A percentile compares a stretch with the other conserved stretches of the same genome.
These are phyloP conservation scores for Rhizopus arrhizus DNA, from an alignment of 371 early-diverging fungal species.

Conservation along the genomic window DNA sequence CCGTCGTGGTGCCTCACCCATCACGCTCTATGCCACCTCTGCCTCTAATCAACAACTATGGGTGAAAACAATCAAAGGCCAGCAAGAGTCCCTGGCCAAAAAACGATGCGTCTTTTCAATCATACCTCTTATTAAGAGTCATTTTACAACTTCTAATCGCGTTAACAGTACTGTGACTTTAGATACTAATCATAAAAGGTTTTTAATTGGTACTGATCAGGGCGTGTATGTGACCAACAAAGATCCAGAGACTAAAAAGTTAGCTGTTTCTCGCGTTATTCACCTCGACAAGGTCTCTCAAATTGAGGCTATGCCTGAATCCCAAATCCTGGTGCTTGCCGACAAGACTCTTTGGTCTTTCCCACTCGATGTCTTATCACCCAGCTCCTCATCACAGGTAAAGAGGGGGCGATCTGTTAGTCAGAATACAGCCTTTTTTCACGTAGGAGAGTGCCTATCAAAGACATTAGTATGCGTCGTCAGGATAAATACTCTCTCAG, in stretches of 20 bases:
- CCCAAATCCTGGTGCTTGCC: slow-evolving; percentile 76
- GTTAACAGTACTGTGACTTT: slow-evolving; percentile 24
- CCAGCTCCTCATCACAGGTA: slow-evolving; percentile 49
- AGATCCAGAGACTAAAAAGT: slow-evolving; percentile 7
- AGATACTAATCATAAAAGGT: slow-evolving; percentile 1
- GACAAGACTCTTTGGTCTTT: slow-evolving; percentile 68
- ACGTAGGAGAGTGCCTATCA: slow-evolving; percentile 78
- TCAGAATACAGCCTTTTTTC: slow-evolving; percentile 85
- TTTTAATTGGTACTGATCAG: slow-evolving; percentile 42
- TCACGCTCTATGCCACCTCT: slow-evolving; percentile 73
- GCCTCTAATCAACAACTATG: slow-evolving; percentile 78
- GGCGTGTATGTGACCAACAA: slow-evolving; percentile 31
- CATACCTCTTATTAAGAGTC: slow-evolving; percentile 19
- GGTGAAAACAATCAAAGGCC: slow-evolving; percentile 79
- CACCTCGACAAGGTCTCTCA: slow-evolving; percentile 79
- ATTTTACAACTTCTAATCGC: slow-evolving; percentile 20
- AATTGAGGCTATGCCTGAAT: slow-evolving; percentile 75
- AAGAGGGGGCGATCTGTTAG: slow-evolving; percentile 71
- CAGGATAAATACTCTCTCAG: slow-evolving; percentile 60
- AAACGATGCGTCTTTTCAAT: slow-evolving; percentile 61
- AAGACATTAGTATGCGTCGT: slow-evolving; percentile 76
- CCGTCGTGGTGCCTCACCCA: slow-evolving; percentile 58
- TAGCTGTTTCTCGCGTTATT: slow-evolving; percentile 52
- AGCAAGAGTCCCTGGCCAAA: slow-evolving; percentile 56
- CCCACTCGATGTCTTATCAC: slow-evolving; percentile 65